Evolutionary conservation across 2,329 filamentous ascomycete genomes (phyloP).

Genomic region (Zasmidium cellare): DNA sequence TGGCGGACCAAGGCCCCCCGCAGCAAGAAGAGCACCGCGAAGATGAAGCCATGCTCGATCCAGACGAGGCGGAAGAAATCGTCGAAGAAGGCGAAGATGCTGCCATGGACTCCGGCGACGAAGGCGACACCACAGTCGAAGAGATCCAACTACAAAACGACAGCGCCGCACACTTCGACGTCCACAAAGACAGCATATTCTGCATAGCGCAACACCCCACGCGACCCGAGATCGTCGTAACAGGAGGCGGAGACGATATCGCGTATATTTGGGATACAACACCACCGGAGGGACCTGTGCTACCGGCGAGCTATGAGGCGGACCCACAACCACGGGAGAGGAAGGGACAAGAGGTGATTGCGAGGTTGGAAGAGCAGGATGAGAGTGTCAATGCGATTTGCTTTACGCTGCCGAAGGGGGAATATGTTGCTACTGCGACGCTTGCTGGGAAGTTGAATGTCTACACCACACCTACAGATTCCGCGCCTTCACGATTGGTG

Average conservation of each 20-base stretch:
- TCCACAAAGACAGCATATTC: conserved; percentile 88
- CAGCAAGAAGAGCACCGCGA: conserved; percentile 52
- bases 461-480: conserved; percentile 31
- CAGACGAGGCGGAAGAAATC: conserved; percentile 78
- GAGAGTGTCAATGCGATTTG: conserved; percentile 86
- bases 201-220: conserved; percentile 90
- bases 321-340: conserved; percentile 60
- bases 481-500: conserved; percentile 55
- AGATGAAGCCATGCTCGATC: conserved; percentile 71
- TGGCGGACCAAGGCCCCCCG: conserved; percentile 22
- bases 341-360: conserved; percentile 65
- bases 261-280: conserved; percentile 84
- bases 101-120: conserved; percentile 77
- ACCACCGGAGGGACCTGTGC: conserved; percentile 60
- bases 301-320: conserved; percentile 74
- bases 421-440: conserved; percentile 83
- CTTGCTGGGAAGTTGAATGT: conserved; percentile 80
- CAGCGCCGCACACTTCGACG: conserved; percentile 88
- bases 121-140: conserved; percentile 58
- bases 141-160: conserved; percentile 88
- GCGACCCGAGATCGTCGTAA: conserved; percentile 75
- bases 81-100: conserved; percentile 62
- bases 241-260: conserved; percentile 82
- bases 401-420: conserved; percentile 80
- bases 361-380: conserved; percentile 81